Conservation (phyloP, 805 yeast species). For the Isabelozyma rhagii region DNA sequence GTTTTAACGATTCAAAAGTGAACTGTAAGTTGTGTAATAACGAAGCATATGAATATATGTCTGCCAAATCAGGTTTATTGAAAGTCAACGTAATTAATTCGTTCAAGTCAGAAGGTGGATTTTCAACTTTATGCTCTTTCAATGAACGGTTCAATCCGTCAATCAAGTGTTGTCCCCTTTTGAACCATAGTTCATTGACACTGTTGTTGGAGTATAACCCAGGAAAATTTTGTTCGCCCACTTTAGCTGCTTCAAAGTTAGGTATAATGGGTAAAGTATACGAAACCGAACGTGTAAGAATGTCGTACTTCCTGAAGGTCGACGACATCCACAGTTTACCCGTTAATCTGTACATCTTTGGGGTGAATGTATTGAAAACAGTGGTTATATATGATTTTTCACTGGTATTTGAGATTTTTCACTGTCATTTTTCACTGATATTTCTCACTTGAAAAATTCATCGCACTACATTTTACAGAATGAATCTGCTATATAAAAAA, state of each 20-base stretch:
- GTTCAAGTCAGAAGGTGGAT: constrained; percentile 22
- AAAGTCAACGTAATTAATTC: constrained; percentile 41
- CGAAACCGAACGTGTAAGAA: constrained; percentile 13
- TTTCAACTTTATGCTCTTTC: constrained; percentile 22
- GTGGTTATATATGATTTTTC: too few species aligned
- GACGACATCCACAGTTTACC: neutral
- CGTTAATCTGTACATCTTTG: neutral
- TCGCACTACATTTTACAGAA: neutral
- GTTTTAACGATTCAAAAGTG: constrained; percentile 43
- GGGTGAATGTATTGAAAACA: neutral
- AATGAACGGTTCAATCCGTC: constrained; percentile 32
- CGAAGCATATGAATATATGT: constrained; percentile 44
- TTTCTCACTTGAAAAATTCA: neutral
- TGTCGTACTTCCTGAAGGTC: neutral
- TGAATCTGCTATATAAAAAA: too few species aligned
- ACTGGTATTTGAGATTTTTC: too few species aligned
- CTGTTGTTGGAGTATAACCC: constrained; percentile 34
- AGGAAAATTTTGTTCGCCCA: constrained; percentile 22
- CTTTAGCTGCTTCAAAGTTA: constrained; percentile 25
- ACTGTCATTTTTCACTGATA: neutral
- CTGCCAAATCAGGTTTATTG: constrained; percentile 42
- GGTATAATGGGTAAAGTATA: constrained; percentile 32
- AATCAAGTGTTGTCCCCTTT: constrained; percentile 33
- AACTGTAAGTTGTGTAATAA: constrained; percentile 48
- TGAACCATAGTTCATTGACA: constrained; percentile 36